phyloP scores from a whole-genome alignment of 257 asterid species.

The Verbena officinalis region DNA sequence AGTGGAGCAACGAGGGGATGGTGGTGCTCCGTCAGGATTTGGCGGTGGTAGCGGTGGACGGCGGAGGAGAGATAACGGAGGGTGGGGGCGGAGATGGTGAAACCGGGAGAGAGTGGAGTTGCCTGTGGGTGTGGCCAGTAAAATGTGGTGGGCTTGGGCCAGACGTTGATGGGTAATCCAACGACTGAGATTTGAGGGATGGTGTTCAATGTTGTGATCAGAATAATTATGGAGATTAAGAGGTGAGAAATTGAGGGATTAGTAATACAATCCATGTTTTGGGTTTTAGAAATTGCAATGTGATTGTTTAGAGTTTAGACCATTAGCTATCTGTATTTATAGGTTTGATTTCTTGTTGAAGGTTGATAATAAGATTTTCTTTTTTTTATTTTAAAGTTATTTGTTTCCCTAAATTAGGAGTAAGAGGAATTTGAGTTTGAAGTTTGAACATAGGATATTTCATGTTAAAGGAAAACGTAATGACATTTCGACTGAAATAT shows the following conservation, averaged over 20 bases:
- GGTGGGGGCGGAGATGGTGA: slow-evolving; percentile 50
- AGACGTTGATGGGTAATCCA: slow-evolving; percentile 64
- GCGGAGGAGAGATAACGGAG: slow-evolving; percentile 63
- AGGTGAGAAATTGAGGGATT: slow-evolving; percentile 12
- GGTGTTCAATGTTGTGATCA: slow-evolving; percentile 8
- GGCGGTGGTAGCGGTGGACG: slow-evolving; percentile 59
- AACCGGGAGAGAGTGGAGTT: slow-evolving; percentile 54
- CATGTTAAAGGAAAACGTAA: no score
- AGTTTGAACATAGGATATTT: no score
- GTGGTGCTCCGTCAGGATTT: slow-evolving; percentile 51
- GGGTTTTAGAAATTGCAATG: not conserved
- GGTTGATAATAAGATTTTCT: no score
- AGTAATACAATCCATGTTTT: slow-evolving; percentile 9
- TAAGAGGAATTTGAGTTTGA: no score
- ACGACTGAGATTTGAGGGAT: slow-evolving; percentile 52
- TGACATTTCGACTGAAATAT: no score
- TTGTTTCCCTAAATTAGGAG: no score
- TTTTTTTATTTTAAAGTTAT: no score
- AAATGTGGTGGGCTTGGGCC: slow-evolving; percentile 88
- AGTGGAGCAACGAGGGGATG: slow-evolving; percentile 52
- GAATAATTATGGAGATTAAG: slow-evolving; percentile 20
- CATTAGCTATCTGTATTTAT: slow-evolving; percentile 24
- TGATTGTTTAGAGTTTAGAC: slow-evolving; percentile 2
- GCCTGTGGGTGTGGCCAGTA: slow-evolving; percentile 70
- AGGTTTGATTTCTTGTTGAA: slow-evolving; percentile 2